Conservation (phyloP, 306 rosid species). For the Trifolium fragiferum region DNA sequence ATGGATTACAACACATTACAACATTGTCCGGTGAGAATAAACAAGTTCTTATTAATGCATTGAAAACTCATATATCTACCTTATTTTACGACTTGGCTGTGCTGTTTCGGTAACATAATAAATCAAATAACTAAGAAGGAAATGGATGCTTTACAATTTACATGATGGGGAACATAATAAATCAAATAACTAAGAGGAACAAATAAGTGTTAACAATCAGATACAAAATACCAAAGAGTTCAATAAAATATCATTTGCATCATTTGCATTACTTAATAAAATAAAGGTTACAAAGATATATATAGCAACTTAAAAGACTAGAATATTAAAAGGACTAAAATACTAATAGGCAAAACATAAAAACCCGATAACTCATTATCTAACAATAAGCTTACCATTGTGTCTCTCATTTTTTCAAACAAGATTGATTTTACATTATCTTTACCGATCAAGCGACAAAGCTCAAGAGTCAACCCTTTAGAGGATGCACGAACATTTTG, state of each 20-base stretch:
- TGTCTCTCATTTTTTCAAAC: slow-evolving; percentile 98
- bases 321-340: too few species aligned
- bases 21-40: not conserved
- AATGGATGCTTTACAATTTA: slow-evolving; percentile 5
- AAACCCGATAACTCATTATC: too few species aligned
- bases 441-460: slow-evolving; percentile 99
- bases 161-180: slow-evolving; percentile 21
- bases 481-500: slow-evolving; percentile 99
- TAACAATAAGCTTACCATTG: slow-evolving; percentile 88
- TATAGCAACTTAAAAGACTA: too few species aligned
- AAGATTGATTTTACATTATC: slow-evolving; percentile 94
- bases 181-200: slow-evolving; percentile 17
- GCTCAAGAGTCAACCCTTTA: slow-evolving; percentile 97
- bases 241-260: too few species aligned
- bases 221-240: too few species aligned
- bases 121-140: too few species aligned
- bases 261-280: too few species aligned
- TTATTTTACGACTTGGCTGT: slow-evolving; percentile 93
- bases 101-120: slow-evolving; percentile 75
- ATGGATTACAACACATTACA: slow-evolving; percentile 11
- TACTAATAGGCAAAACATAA: too few species aligned
- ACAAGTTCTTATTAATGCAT: slow-evolving; percentile 22
- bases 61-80: slow-evolving; percentile 53
- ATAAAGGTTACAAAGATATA: too few species aligned
- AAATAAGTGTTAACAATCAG: too few species aligned